Evolutionary conservation across 1,139 yeast species (phyloP).

Genomic region (Scheffersomyces illinoinensis): DNA sequence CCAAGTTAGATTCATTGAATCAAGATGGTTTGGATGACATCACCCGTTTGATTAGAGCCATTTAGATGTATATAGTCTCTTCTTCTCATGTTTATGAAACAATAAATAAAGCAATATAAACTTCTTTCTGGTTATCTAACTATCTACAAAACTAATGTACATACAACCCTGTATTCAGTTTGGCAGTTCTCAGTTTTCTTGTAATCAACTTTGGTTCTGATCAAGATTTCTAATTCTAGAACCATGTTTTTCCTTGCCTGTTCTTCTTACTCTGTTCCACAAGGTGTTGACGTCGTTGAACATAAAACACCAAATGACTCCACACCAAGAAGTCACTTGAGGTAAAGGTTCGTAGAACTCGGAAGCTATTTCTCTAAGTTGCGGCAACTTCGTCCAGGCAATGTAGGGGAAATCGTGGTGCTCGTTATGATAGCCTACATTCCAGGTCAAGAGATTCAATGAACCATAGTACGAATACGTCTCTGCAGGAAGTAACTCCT

Average conservation of each 20-base stretch:
- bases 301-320: constrained; percentile 73
- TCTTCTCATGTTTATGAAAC: background rate
- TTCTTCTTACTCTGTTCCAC: constrained; percentile 80
- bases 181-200: background rate
- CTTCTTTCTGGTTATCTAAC: background rate
- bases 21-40: constrained; percentile 54
- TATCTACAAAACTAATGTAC: background rate
- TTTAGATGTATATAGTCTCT: constrained; percentile 22
- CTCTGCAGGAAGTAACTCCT: constrained; percentile 58
- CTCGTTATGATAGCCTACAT: constrained; percentile 91
- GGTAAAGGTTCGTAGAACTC: constrained; percentile 88
- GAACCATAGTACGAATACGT: constrained; percentile 89
- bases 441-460: constrained; percentile 78
- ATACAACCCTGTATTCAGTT: background rate
- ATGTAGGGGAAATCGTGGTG: constrained; percentile 94
- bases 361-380: constrained; percentile 63
- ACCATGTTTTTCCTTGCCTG: constrained; percentile 42
- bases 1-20: constrained; percentile 47
- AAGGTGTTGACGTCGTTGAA: constrained; percentile 65
- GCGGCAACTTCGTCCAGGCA: constrained; percentile 83
- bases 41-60: constrained; percentile 58
- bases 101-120: background rate
- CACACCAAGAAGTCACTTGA: constrained; percentile 73
- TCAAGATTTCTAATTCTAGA: constrained; percentile 24
- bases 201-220: constrained; percentile 6